Evolutionary conservation across 2,329 filamentous ascomycete species (phyloP).

Genomic region (Epichloe baconii): DNA sequence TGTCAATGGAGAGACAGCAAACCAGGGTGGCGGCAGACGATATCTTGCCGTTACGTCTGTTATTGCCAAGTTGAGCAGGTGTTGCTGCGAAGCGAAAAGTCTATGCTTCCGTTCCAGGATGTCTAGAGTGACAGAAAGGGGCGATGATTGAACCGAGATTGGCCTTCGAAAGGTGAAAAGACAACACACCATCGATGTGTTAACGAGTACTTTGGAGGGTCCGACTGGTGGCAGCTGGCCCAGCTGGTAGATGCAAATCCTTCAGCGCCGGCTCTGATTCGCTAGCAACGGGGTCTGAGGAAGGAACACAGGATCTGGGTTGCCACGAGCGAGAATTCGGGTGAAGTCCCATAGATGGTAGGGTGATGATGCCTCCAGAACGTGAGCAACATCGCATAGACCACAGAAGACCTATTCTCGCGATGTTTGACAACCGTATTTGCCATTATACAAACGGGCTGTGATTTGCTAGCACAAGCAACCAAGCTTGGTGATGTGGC

Average conservation of each 20-base stretch:
- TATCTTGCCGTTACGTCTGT: not conserved
- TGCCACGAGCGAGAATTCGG: not conserved
- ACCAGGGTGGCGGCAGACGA: not conserved
- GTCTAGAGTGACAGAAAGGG: not conserved
- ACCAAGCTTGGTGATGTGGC: not conserved
- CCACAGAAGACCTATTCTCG: not conserved
- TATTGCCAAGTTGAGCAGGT: not conserved
- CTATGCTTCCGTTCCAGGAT: not conserved
- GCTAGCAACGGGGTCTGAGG: not conserved
- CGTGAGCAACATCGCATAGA: not conserved
- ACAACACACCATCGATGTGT: not conserved
- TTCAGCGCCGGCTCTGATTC: not conserved
- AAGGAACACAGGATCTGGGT: not conserved
- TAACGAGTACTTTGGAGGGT: not conserved
- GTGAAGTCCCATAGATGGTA: not conserved
- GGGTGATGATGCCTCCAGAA: not conserved
- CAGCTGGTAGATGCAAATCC: not conserved
- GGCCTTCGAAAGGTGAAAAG: not conserved
- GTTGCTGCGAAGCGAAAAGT: not conserved
- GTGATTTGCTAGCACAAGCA: not conserved
- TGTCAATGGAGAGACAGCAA: not conserved
- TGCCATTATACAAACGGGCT: not conserved
- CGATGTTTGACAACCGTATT: not conserved
- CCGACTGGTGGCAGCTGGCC: slow-evolving; percentile 5
- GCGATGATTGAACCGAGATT: not conserved